Conservation (phyloP, 2,329 filamentous ascomycete genomes). For the Lasiodiplodia hormozganensis region DNA sequence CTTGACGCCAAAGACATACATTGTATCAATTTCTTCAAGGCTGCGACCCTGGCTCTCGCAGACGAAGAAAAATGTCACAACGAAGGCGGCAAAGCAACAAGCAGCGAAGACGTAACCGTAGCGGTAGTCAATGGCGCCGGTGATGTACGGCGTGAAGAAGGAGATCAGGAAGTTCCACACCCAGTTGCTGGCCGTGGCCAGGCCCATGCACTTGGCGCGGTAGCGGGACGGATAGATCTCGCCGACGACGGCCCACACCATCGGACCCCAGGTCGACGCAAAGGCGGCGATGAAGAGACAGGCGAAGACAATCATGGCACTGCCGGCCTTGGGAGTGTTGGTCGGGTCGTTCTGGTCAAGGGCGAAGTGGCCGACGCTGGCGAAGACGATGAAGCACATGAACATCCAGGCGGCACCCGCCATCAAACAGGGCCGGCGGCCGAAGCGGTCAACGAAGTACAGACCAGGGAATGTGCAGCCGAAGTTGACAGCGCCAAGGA, state of each 20-base stretch:
- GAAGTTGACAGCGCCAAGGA: conserved; percentile 57
- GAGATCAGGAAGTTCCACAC: conserved; percentile 37
- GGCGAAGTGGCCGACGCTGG: conserved; percentile 46
- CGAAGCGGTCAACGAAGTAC: conserved; percentile 57
- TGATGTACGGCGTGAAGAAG: conserved; percentile 61
- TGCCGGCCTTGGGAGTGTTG: conserved; percentile 38
- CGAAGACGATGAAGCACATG: conserved; percentile 69
- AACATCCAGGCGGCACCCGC: conserved; percentile 51
- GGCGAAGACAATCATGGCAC: conserved; percentile 45
- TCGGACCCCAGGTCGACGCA: conserved; percentile 43
- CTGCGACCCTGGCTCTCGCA: conserved; percentile 46
- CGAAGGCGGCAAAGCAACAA: conserved; percentile 42
- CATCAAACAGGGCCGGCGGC: conserved; percentile 56
- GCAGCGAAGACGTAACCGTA: conserved; percentile 50
- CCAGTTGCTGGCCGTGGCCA: conserved; percentile 46
- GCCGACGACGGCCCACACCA: conserved; percentile 44
- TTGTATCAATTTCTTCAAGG: conserved; percentile 54
- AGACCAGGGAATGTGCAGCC: conserved; percentile 56
- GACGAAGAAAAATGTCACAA: conserved; percentile 49
- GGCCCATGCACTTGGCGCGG: conserved; percentile 49
- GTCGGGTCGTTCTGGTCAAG: conserved; percentile 38
- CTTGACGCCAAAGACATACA: conserved; percentile 67
- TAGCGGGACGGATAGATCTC: conserved; percentile 45
- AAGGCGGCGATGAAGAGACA: conserved; percentile 46
- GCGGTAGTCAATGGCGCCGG: conserved; percentile 46